These are phyloP conservation scores for Magnusiomyces sp. DNA, from an alignment of 1,139 yeast genomes.

Conservation along the genomic window DNA sequence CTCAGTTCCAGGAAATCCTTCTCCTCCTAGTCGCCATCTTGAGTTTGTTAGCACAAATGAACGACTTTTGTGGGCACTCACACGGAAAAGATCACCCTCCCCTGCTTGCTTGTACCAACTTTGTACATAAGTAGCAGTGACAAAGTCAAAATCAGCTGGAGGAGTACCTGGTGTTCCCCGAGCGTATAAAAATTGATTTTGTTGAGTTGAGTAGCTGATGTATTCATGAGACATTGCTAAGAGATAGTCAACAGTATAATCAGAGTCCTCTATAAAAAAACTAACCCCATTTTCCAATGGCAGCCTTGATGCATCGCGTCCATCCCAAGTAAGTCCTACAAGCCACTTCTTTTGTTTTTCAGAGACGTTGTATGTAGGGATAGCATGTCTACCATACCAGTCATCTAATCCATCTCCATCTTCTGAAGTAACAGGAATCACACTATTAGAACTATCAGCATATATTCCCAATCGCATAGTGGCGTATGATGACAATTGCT, in stretches of 20 bases:
- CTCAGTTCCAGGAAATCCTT: slow-evolving; percentile 4
- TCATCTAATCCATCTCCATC: slow-evolving; percentile 2
- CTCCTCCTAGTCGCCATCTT: slow-evolving; percentile 5
- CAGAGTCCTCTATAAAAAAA: slow-evolving; percentile 5
- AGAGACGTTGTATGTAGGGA: not conserved
- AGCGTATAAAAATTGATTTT: too few relatives aligned
- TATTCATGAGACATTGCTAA: slow-evolving; percentile 9
- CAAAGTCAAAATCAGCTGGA: not conserved
- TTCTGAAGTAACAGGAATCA: not conserved
- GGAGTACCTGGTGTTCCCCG: too few relatives aligned
- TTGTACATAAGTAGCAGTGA: not conserved
- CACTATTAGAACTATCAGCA: slow-evolving; percentile 4
- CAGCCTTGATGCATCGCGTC: slow-evolving; percentile 10
- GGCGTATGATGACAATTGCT: slow-evolving; percentile 10
- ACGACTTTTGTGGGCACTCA: slow-evolving; percentile 8
- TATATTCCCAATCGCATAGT: slow-evolving; percentile 10
- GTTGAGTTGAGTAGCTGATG: not conserved
- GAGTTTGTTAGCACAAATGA: slow-evolving; percentile 4
- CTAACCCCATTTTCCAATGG: slow-evolving; percentile 5
- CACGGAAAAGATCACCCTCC: slow-evolving; percentile 8
- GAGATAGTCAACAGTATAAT: slow-evolving; percentile 6
- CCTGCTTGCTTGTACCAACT: slow-evolving; percentile 9
- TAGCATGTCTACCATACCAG: slow-evolving; percentile 3
- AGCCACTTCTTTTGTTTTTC: slow-evolving; percentile 9
- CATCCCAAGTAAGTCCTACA: slow-evolving; percentile 10